Percentiles rank a stretch among this genome's conserved stretches.
Evolutionary conservation across 139 green algal genomes (phyloP).

Genomic region (Chlorella sp.): DNA sequence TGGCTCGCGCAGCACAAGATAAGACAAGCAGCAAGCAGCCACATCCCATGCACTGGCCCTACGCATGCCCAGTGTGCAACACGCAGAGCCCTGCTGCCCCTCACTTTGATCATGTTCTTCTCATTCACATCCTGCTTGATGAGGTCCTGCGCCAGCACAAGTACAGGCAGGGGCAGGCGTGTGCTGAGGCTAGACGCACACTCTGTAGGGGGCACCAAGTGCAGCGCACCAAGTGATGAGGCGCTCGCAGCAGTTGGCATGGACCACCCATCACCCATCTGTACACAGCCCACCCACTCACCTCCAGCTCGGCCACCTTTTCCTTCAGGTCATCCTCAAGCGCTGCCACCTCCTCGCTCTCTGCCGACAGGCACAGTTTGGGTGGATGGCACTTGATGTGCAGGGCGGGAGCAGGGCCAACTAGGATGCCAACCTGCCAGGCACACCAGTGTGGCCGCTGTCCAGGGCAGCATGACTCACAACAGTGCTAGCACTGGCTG

Average conservation of each 20-base stretch:
- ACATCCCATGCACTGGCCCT: neutral
- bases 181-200: no score
- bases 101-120: constrained; percentile 40
- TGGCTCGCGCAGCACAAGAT: no score
- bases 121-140: constrained; percentile 24
- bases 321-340: constrained; percentile 52
- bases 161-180: no score
- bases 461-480: no score
- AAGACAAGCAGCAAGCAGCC: neutral
- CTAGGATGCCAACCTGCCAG: no score
- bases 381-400: no score
- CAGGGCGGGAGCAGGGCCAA: neutral
- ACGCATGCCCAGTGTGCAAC: neutral
- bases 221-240: no score
- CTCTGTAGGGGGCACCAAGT: no score
- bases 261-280: no score
- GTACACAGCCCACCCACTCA: neutral
- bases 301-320: constrained; percentile 55
- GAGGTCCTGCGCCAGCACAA: neutral
- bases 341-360: constrained; percentile 42
- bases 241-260: no score
- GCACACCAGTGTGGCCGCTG: no score
- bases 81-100: neutral
- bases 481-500: neutral
- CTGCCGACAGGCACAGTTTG: neutral